Conservation (phyloP, 805 yeast species). For the Pichia eremophila region DNA sequence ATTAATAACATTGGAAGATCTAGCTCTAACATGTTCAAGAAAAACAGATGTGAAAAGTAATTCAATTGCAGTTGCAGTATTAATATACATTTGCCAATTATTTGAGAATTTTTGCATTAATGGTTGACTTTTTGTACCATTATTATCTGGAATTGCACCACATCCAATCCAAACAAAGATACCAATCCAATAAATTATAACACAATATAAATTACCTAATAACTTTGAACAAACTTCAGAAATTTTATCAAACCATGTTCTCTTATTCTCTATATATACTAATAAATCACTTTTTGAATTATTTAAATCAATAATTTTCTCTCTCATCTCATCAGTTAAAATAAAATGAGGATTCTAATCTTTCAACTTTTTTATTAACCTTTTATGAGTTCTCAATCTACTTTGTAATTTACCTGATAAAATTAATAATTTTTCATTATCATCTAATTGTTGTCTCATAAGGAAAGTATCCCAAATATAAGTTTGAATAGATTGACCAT, state of each 20-base stretch:
- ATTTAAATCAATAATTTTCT: neutral
- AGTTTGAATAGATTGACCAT: conserved; percentile 31
- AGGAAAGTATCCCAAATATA: conserved; percentile 32
- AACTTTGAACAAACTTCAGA: conserved; percentile 17
- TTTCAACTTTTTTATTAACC: conserved; percentile 7
- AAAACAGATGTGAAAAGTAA: conserved; percentile 28
- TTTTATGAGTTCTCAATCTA: conserved; percentile 18
- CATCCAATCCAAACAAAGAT: conserved; percentile 31
- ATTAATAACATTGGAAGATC: conserved; percentile 27
- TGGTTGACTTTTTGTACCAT: conserved; percentile 5
- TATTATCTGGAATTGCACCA: conserved; percentile 22
- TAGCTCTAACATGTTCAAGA: conserved; percentile 30
- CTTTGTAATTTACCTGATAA: conserved; percentile 23
- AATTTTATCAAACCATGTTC: conserved; percentile 26
- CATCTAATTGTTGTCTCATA: conserved; percentile 31
- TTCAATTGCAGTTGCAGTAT: conserved; percentile 32
- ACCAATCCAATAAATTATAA: conserved; percentile 30
- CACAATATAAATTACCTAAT: conserved; percentile 26
- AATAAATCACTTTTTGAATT: neutral
- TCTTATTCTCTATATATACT: conserved; percentile 13
- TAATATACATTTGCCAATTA: conserved; percentile 33
- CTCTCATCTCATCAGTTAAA: neutral
- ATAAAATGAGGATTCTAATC: neutral
- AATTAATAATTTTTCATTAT: conserved; percentile 20
- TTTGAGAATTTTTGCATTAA: conserved; percentile 23